Percentiles rank a stretch among this genome's conserved stretches.
phyloP scores from a whole-genome alignment of 495 filamentous ascomycete species.

The Aspergillus baeticus region DNA sequence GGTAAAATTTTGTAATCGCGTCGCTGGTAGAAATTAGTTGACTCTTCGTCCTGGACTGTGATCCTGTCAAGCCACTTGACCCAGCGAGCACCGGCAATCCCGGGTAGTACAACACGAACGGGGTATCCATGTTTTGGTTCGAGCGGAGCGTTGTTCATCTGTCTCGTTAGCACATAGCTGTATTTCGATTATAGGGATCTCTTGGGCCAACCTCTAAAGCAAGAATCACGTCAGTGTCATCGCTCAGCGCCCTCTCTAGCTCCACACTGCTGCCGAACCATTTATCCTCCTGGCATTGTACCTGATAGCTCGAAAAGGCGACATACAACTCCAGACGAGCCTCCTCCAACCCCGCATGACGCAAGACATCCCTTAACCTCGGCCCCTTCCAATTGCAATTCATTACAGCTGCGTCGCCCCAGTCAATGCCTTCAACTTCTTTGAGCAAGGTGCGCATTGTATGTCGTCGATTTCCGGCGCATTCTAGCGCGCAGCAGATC shows the following conservation, averaged over 20 bases:
- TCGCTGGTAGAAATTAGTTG: constrained; percentile 56
- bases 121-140: constrained; percentile 60
- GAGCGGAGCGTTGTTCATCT: constrained; percentile 60
- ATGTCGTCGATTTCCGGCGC: constrained; percentile 63
- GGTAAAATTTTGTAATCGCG: constrained; percentile 65
- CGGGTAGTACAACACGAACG: constrained; percentile 59
- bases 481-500: constrained; percentile 57
- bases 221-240: constrained; percentile 50
- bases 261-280: constrained; percentile 57
- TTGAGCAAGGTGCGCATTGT: constrained; percentile 62
- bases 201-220: constrained; percentile 44
- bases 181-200: too few relatives aligned
- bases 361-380: constrained; percentile 52
- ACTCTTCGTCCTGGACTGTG: constrained; percentile 56
- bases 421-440: constrained; percentile 63
- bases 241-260: constrained; percentile 45
- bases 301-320: constrained; percentile 52
- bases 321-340: constrained; percentile 38
- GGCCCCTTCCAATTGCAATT: constrained; percentile 61
- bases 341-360: constrained; percentile 27
- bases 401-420: constrained; percentile 63
- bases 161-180: not conserved
- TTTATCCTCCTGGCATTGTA: constrained; percentile 49
- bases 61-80: constrained; percentile 68
- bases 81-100: constrained; percentile 57